phyloP scores from a whole-genome alignment of 257 asterid species.

The Ophiorrhiza pumila region DNA sequence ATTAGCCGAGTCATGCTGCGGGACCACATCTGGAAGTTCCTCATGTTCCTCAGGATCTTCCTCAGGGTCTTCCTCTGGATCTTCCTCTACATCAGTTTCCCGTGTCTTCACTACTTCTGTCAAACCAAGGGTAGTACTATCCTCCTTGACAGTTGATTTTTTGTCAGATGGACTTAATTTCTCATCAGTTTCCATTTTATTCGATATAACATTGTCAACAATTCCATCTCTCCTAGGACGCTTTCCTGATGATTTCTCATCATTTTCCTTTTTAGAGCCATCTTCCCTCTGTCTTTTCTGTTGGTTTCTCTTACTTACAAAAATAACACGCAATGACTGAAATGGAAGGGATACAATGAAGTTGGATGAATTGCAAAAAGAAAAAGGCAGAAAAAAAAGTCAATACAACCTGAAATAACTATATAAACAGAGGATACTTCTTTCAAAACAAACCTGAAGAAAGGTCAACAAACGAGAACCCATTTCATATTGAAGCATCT shows the following conservation, averaged over 20 bases:
- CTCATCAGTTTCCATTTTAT: slow-evolving; percentile 19
- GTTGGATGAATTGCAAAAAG: slow-evolving; percentile 9
- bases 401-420: slow-evolving; percentile 2
- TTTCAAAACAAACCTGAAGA: slow-evolving; percentile 71
- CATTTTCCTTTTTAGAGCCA: slow-evolving; percentile 39
- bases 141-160: slow-evolving; percentile 36
- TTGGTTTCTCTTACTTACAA: slow-evolving; percentile 56
- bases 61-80: slow-evolving; percentile 54
- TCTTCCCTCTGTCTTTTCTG: slow-evolving; percentile 76
- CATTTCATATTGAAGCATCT: slow-evolving; percentile 94
- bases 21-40: slow-evolving; percentile 50
- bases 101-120: slow-evolving; percentile 34
- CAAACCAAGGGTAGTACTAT: slow-evolving; percentile 18
- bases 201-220: slow-evolving; percentile 32
- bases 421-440: slow-evolving; percentile 4
- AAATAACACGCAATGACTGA: slow-evolving; percentile 57
- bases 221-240: slow-evolving; percentile 44
- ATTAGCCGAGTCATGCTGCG: slow-evolving; percentile 34
- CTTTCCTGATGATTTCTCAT: slow-evolving; percentile 48
- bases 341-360: slow-evolving; percentile 16
- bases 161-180: slow-evolving; percentile 27
- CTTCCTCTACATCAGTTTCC: slow-evolving; percentile 45
- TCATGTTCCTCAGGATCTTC: slow-evolving; percentile 54
- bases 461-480: slow-evolving; percentile 74
- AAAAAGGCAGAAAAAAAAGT: slow-evolving; percentile 5